Conservation (phyloP, 257 asterid genomes). For the Cynanchum wilfordii region DNA sequence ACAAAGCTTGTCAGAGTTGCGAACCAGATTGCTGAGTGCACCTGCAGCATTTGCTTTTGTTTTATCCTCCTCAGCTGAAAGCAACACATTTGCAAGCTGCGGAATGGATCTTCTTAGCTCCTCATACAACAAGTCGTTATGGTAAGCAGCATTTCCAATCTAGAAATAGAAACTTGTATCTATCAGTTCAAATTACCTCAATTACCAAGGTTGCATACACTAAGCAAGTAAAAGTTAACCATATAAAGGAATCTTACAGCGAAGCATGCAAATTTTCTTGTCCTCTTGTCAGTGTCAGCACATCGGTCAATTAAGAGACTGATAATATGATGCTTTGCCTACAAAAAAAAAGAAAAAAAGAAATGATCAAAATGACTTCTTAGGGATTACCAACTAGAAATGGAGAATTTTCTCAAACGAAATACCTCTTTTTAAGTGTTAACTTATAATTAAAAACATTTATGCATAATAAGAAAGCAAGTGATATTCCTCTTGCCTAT, state of each 20-base stretch:
- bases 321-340: conserved; percentile 74
- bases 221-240: neutral
- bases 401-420: neutral
- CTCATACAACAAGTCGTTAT: conserved; percentile 75
- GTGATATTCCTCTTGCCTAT: neutral
- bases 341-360: neutral
- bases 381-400: neutral
- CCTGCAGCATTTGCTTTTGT: conserved; percentile 99
- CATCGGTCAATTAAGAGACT: conserved; percentile 76
- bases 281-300: conserved; percentile 84
- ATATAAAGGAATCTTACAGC: conserved; percentile 51
- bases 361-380: conserved; percentile 9
- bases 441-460: neutral
- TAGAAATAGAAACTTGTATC: conserved; percentile 26
- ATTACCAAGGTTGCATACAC: neutral
- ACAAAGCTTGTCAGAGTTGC: conserved; percentile 88
- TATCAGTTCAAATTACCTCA: conserved; percentile 19
- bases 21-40: conserved; percentile 94
- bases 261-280: conserved; percentile 95
- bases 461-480: conserved; percentile 2
- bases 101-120: conserved; percentile 86
- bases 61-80: conserved; percentile 88
- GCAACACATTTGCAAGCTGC: conserved; percentile 67
- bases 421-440: neutral
- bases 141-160: conserved; percentile 99